phyloP scores from a whole-genome alignment of 257 asterid genomes.

The Penstemon newberryi region DNA sequence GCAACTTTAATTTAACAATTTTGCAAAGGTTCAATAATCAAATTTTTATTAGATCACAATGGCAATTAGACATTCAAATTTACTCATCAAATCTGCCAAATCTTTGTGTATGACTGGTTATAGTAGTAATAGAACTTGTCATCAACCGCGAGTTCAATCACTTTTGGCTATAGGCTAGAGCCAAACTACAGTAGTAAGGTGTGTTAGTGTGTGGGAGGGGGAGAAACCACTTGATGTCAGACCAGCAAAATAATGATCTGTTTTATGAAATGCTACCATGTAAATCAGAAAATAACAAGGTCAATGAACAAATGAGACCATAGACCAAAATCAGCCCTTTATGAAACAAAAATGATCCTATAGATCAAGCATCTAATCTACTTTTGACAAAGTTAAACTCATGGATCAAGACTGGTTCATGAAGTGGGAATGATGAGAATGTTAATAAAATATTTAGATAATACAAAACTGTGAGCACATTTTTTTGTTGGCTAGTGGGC shows the following conservation, averaged over 20 bases:
- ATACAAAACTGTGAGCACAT: no score
- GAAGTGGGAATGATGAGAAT: not conserved
- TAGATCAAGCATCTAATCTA: not conserved
- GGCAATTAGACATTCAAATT: not conserved
- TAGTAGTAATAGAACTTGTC: not conserved
- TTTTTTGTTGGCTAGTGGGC: not conserved
- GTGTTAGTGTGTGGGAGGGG: not conserved
- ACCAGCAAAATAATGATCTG: not conserved
- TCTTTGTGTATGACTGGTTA: not conserved
- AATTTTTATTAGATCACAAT: not conserved
- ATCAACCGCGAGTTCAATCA: not conserved
- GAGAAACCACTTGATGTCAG: not conserved
- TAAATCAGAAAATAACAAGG: not conserved
- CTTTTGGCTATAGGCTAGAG: no score
- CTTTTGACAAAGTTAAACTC: not conserved
- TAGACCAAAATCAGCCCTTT: not conserved
- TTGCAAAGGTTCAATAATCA: not conserved
- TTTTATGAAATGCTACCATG: not conserved
- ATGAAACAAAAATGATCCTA: not conserved
- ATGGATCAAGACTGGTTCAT: not conserved
- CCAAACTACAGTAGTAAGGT: no score
- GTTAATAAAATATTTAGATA: not conserved
- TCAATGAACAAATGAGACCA: not conserved
- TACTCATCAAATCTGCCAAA: conserved; percentile 2
- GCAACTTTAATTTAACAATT: not conserved